phyloP scores from a whole-genome alignment of 2,329 filamentous ascomycete species.

The Ceratocystis destructans region DNA sequence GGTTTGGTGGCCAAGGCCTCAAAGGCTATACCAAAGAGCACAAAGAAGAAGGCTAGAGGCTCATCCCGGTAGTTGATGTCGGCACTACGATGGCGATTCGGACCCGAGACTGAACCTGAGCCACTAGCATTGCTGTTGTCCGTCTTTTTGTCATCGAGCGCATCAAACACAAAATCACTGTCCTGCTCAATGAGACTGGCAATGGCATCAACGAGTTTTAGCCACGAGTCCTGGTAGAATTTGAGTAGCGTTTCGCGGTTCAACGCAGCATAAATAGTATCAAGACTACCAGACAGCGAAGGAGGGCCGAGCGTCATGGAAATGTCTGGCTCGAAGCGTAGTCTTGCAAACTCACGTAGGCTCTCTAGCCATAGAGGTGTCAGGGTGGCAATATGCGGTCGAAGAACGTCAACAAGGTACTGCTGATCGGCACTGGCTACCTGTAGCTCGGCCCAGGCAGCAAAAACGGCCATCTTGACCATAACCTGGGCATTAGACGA shows the following conservation, averaged over 20 bases:
- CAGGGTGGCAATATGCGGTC: constrained; percentile 75
- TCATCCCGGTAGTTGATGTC: constrained; percentile 98
- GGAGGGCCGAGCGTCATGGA: constrained; percentile 76
- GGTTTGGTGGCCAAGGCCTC: constrained; percentile 82
- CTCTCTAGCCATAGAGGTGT: constrained; percentile 92
- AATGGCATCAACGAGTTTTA: constrained; percentile 93
- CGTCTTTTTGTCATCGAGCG: constrained; percentile 69
- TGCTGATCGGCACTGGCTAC: constrained; percentile 86
- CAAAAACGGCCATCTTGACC: constrained; percentile 95
- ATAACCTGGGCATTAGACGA: constrained; percentile 95
- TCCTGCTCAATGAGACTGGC: constrained; percentile 95
- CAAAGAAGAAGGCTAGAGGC: constrained; percentile 96
- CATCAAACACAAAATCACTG: constrained; percentile 94
- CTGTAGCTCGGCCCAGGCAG: constrained; percentile 93
- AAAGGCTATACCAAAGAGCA: constrained; percentile 90
- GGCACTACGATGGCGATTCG: constrained; percentile 28
- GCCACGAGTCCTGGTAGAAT: constrained; percentile 96
- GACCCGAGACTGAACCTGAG: not conserved
- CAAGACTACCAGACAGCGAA: constrained; percentile 69
- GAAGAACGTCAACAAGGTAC: constrained; percentile 77
- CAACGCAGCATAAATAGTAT: constrained; percentile 86
- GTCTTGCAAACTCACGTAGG: constrained; percentile 77
- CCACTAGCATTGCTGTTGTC: constrained; percentile 36
- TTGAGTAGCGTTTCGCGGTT: constrained; percentile 85
- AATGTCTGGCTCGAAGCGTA: constrained; percentile 94